A percentile compares a stretch with the other conserved stretches of the same genome.
phyloP scores from a whole-genome alignment of 2,329 filamentous ascomycete species.

The Fusarium cicatricum region DNA sequence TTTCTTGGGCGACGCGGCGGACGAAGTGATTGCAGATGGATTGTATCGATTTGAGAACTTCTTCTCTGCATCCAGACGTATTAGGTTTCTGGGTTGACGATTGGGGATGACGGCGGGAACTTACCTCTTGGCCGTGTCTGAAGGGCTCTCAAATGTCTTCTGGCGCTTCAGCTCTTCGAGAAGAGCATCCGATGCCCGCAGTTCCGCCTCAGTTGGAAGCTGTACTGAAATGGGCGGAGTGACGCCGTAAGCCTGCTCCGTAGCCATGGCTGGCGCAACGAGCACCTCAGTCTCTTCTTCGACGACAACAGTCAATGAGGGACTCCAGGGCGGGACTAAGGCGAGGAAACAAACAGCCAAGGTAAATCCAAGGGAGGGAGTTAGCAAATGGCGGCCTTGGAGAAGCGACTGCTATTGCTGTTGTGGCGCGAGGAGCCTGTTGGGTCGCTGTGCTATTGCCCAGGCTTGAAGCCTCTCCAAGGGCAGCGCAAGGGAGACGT shows the following conservation, averaged over 20 bases:
- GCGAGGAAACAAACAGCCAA: slow-evolving; percentile 2
- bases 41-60: slow-evolving; percentile 80
- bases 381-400: neutral
- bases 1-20: slow-evolving; percentile 77
- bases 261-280: slow-evolving; percentile 43
- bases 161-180: slow-evolving; percentile 85
- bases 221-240: slow-evolving; percentile 83
- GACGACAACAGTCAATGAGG: neutral
- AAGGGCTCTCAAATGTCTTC: slow-evolving; percentile 87
- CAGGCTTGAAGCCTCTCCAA: slow-evolving; percentile 31
- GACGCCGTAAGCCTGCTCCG: slow-evolving; percentile 65
- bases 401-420: neutral
- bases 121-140: slow-evolving; percentile 85
- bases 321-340: neutral
- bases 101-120: slow-evolving; percentile 6
- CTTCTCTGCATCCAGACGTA: slow-evolving; percentile 32
- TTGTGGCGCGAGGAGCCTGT: neutral
- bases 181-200: slow-evolving; percentile 78
- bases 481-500: slow-evolving; percentile 36
- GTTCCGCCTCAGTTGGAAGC: slow-evolving; percentile 80
- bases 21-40: slow-evolving; percentile 87
- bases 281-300: slow-evolving; percentile 11
- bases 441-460: neutral
- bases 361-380: slow-evolving; percentile 1
- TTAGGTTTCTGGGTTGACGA: slow-evolving; percentile 9